phyloP scores from a whole-genome alignment of 352 stramenopile species.

The Pythium phragmitis region DNA sequence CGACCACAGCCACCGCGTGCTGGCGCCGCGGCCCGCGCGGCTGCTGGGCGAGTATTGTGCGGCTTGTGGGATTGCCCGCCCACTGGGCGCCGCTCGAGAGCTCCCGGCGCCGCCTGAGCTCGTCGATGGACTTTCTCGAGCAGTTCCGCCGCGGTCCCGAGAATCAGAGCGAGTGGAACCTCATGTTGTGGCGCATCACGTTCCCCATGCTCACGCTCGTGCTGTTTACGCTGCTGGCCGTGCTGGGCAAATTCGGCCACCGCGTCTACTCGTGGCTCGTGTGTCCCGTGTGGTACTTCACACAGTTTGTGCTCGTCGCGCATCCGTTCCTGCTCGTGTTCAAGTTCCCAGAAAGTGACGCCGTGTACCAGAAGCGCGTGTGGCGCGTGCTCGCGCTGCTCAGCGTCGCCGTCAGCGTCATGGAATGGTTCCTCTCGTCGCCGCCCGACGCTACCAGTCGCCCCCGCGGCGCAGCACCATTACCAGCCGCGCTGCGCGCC shows the following conservation, averaged over 20 bases:
- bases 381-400: constrained; percentile 52
- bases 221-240: constrained; percentile 60
- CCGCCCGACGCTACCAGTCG: constrained; percentile 34
- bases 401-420: constrained; percentile 45
- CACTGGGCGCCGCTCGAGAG: constrained; percentile 19
- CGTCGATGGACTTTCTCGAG: constrained; percentile 61
- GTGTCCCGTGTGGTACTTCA: constrained; percentile 76
- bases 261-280: constrained; percentile 67
- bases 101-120: constrained; percentile 18
- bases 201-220: constrained; percentile 82
- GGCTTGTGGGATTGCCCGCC: constrained; percentile 6
- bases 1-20: constrained; percentile 10
- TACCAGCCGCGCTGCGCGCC: constrained; percentile 15
- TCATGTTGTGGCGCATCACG: constrained; percentile 77
- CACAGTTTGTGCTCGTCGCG: constrained; percentile 67
- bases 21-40: constrained; percentile 18
- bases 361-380: constrained; percentile 31
- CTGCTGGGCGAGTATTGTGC: constrained; percentile 16
- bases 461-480: not conserved
- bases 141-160: constrained; percentile 70
- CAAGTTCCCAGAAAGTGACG: constrained; percentile 49
- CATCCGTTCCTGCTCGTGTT: constrained; percentile 78
- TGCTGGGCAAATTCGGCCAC: constrained; percentile 65
- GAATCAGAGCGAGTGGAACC: constrained; percentile 80
- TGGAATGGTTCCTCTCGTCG: constrained; percentile 74